phyloP scores from a whole-genome alignment of 768 basidiomycete genomes.

The Kwoniella botswanensis region DNA sequence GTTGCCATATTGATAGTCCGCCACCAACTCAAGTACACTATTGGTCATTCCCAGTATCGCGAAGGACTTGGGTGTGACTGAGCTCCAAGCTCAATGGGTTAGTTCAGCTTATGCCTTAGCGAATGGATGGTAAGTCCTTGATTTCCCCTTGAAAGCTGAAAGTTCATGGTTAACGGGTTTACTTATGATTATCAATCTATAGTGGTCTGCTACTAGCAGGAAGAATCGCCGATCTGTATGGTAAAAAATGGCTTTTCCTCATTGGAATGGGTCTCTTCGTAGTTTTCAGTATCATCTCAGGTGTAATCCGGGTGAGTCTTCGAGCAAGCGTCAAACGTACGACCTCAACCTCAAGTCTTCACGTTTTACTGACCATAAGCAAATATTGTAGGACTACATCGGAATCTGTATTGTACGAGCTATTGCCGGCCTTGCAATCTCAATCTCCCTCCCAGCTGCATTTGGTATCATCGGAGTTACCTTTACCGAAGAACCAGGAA shows the following conservation, averaged over 20 bases:
- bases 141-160: too few relatives aligned
- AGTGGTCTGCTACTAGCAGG: constrained; percentile 45
- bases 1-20: constrained; percentile 12
- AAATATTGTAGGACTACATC: constrained; percentile 1
- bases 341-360: neutral
- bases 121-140: constrained; percentile 17
- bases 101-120: constrained; percentile 30
- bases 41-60: constrained; percentile 29
- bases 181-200: neutral
- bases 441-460: constrained; percentile 36
- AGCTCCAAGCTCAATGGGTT: constrained; percentile 32
- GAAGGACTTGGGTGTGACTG: constrained; percentile 24
- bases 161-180: too few relatives aligned
- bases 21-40: constrained; percentile 11
- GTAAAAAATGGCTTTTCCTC: constrained; percentile 72
- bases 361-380: too few relatives aligned
- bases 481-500: constrained; percentile 56
- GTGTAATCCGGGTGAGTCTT: constrained; percentile 26
- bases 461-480: constrained; percentile 41
- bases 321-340: too few relatives aligned
- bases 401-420: constrained; percentile 42
- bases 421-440: constrained; percentile 37
- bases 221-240: constrained; percentile 61
- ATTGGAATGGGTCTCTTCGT: constrained; percentile 66
- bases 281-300: constrained; percentile 64